phyloP scores from a whole-genome alignment of 768 basidiomycete genomes.

The Mycena leptocephala region DNA sequence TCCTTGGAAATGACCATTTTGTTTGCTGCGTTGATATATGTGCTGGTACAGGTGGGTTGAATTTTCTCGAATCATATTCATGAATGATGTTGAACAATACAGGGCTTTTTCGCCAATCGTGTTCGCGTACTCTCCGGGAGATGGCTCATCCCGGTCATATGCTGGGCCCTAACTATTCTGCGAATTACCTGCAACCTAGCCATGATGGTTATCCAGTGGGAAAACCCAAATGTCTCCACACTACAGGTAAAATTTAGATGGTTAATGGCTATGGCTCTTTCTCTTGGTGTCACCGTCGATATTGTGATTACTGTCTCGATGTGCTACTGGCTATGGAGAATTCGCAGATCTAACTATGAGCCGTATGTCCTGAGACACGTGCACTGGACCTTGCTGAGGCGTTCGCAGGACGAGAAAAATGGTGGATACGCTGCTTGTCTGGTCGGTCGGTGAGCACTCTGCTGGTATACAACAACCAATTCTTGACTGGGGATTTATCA shows the following conservation, averaged over 20 bases:
- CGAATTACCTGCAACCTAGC: not conserved
- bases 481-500: too few relatives aligned
- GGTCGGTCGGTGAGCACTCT: too few relatives aligned
- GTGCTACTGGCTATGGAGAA: too few relatives aligned
- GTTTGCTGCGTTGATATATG: not conserved
- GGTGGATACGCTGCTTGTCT: too few relatives aligned
- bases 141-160: not conserved
- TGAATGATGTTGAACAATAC: too few relatives aligned
- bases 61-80: not conserved
- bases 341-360: too few relatives aligned
- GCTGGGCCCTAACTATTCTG: not conserved
- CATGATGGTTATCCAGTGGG: not conserved
- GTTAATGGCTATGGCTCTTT: not conserved
- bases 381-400: too few relatives aligned
- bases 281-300: not conserved
- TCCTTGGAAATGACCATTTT: not conserved
- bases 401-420: too few relatives aligned
- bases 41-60: not conserved
- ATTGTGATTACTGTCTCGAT: too few relatives aligned
- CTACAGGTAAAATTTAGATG: not conserved
- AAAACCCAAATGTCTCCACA: not conserved
- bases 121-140: not conserved
- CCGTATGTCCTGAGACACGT: too few relatives aligned
- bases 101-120: not conserved
- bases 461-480: too few relatives aligned